These are phyloP conservation scores for Mycena leptocephala DNA, from an alignment of 768 basidiomycete species.

Conservation along the genomic window DNA sequence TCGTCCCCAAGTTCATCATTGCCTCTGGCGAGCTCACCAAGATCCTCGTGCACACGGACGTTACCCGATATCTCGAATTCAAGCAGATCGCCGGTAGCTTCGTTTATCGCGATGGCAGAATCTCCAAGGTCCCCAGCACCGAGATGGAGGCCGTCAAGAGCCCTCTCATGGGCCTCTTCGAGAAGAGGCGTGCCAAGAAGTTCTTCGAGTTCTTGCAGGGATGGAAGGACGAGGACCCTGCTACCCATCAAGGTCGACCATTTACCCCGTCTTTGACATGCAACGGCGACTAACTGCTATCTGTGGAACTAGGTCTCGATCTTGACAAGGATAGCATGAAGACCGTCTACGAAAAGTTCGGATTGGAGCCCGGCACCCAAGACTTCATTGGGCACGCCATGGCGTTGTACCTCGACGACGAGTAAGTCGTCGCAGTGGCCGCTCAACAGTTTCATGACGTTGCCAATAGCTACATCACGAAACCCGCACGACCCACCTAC, in stretches of 20 bases:
- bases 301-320: slow-evolving; percentile 74
- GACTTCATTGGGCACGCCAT: slow-evolving; percentile 99
- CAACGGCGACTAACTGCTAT: background rate
- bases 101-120: slow-evolving; percentile 96
- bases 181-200: slow-evolving; percentile 98
- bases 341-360: slow-evolving; percentile 96
- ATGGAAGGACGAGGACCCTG: slow-evolving; percentile 96
- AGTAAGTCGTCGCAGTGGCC: slow-evolving; percentile 75
- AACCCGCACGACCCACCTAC: slow-evolving; percentile 92
- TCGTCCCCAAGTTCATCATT: slow-evolving; percentile 99
- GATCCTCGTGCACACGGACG: slow-evolving; percentile 99
- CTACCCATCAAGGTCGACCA: slow-evolving; percentile 95
- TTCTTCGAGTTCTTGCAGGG: slow-evolving; percentile 98
- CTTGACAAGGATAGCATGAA: slow-evolving; percentile 95
- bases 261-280: background rate
- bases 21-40: slow-evolving; percentile 97
- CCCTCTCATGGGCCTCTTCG: slow-evolving; percentile 98
- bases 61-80: slow-evolving; percentile 98
- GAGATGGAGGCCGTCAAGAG: slow-evolving; percentile 97
- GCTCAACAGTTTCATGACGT: background rate
- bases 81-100: slow-evolving; percentile 99
- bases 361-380: slow-evolving; percentile 96
- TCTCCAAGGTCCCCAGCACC: slow-evolving; percentile 97
- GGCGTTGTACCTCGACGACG: slow-evolving; percentile 98
- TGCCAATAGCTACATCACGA: slow-evolving; percentile 85